phyloP scores from a whole-genome alignment of 768 basidiomycete genomes.

The Daedaleopsis nitida region DNA sequence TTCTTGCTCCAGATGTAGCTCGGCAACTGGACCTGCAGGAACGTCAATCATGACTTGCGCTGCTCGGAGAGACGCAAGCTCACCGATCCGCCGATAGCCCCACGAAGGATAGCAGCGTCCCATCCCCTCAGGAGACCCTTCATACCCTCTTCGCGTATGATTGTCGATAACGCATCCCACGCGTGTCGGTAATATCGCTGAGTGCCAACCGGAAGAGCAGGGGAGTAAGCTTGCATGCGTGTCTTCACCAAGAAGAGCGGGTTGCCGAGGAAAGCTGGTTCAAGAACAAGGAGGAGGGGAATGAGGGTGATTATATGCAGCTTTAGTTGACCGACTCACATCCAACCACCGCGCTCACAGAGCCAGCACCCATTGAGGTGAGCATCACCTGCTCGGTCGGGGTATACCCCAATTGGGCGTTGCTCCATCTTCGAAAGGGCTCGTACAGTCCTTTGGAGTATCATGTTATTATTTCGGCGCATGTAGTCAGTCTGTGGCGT shows the following conservation, averaged over 20 bases:
- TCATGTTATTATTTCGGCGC: too few species aligned
- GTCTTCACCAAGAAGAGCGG: constrained; percentile 96
- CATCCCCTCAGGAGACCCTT: constrained; percentile 88
- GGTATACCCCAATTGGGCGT: constrained; percentile 64
- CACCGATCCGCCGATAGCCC: constrained; percentile 92
- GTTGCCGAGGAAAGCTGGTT: constrained; percentile 73
- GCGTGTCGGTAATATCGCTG: constrained; percentile 91
- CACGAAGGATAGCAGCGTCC: constrained; percentile 90
- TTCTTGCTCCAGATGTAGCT: constrained; percentile 94
- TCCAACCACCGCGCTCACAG: constrained; percentile 87
- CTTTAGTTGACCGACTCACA: constrained; percentile 50
- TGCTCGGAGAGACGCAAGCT: constrained; percentile 21
- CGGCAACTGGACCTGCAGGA: constrained; percentile 83
- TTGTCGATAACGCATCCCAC: constrained; percentile 77
- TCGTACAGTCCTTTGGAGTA: constrained; percentile 95
- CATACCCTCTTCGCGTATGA: constrained; percentile 75
- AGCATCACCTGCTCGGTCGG: constrained; percentile 66
- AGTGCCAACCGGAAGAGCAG: constrained; percentile 89
- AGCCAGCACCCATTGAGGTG: constrained; percentile 86
- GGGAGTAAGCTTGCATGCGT: constrained; percentile 99
- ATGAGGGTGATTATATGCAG: too few species aligned
- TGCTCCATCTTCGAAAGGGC: constrained; percentile 76
- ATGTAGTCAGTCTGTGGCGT: too few species aligned
- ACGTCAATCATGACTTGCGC: background rate
- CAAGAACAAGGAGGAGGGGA: background rate